Evolutionary conservation across 306 rosid genomes (phyloP).

Genomic region (Urtica urens): DNA sequence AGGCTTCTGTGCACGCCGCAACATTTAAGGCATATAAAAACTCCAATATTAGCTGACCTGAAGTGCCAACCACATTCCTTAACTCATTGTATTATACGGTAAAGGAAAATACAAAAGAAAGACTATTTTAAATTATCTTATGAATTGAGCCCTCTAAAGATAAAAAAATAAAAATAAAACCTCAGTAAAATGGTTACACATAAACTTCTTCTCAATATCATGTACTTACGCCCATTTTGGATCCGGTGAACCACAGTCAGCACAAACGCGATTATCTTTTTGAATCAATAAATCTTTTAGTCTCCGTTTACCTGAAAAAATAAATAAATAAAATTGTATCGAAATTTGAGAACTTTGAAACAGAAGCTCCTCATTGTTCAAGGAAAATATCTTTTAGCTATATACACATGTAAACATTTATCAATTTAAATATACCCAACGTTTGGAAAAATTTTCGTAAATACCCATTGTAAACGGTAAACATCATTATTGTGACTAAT

Average conservation of each 20-base stretch:
- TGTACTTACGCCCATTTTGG: conserved; percentile 98
- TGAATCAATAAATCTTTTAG: conserved; percentile 61
- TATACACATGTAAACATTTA: too few species aligned
- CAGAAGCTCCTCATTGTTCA: too few species aligned
- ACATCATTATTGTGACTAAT: too few species aligned
- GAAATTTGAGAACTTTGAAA: conserved; percentile 19
- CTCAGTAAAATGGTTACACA: background rate
- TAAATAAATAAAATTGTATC: conserved; percentile 6
- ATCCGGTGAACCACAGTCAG: conserved; percentile 88
- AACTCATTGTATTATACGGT: background rate
- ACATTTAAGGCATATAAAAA: conserved; percentile 89
- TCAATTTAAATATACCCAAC: too few species aligned
- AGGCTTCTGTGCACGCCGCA: conserved; percentile 96
- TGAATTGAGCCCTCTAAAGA: conserved; percentile 11
- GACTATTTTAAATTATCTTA: conserved; percentile 4
- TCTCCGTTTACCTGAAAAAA: conserved; percentile 64
- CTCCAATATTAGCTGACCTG: conserved; percentile 98
- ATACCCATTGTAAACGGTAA: too few species aligned
- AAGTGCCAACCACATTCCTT: conserved; percentile 14
- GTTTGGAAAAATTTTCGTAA: too few species aligned
- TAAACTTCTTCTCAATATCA: background rate
- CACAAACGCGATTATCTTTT: conserved; percentile 69
- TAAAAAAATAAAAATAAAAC: conserved; percentile 11
- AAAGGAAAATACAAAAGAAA: conserved; percentile 1
- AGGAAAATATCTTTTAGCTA: too few species aligned